Conservation (phyloP, 2,329 filamentous ascomycete species). For the Phialophora verrucosa region DNA sequence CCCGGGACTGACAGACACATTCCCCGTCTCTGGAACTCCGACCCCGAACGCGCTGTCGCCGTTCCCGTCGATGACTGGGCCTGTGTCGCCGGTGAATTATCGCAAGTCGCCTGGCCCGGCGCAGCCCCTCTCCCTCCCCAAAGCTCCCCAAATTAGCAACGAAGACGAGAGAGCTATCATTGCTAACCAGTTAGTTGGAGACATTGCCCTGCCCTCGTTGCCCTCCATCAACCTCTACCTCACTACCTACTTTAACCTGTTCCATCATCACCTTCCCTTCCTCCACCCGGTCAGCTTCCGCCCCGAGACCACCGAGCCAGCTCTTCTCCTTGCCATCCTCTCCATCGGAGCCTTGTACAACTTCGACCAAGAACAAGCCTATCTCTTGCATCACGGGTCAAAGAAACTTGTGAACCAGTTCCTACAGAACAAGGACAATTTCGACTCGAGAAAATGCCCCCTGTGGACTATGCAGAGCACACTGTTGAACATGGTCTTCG, state of each 20-base stretch:
- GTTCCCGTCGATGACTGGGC: conserved; percentile 69
- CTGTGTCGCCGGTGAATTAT: conserved; percentile 72
- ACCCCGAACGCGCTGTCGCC: conserved; percentile 78
- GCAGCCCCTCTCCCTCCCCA: conserved; percentile 67
- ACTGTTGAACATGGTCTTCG: conserved; percentile 97
- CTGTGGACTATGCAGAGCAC: conserved; percentile 99
- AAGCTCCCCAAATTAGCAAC: conserved; percentile 77
- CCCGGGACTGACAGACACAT: conserved; percentile 74
- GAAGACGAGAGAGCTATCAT: conserved; percentile 89
- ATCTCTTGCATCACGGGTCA: conserved; percentile 95
- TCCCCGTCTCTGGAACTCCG: conserved; percentile 70
- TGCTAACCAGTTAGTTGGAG: conserved; percentile 82
- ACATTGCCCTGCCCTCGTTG: conserved; percentile 83
- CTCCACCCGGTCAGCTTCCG: conserved; percentile 90
- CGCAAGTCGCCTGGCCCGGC: conserved; percentile 71
- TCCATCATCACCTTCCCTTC: conserved; percentile 96
- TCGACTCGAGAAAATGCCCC: conserved; percentile 95
- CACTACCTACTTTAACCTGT: conserved; percentile 94
- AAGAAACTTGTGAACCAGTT: conserved; percentile 98
- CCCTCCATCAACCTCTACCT: conserved; percentile 87
- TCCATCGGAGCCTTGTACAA: conserved; percentile 96
- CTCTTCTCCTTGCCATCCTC: conserved; percentile 83
- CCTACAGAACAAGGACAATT: conserved; percentile 96
- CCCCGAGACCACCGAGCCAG: conserved; percentile 77
- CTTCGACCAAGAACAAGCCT: conserved; percentile 95